phyloP scores from a whole-genome alignment of 768 basidiomycete genomes.

The Trametes cingulata region DNA sequence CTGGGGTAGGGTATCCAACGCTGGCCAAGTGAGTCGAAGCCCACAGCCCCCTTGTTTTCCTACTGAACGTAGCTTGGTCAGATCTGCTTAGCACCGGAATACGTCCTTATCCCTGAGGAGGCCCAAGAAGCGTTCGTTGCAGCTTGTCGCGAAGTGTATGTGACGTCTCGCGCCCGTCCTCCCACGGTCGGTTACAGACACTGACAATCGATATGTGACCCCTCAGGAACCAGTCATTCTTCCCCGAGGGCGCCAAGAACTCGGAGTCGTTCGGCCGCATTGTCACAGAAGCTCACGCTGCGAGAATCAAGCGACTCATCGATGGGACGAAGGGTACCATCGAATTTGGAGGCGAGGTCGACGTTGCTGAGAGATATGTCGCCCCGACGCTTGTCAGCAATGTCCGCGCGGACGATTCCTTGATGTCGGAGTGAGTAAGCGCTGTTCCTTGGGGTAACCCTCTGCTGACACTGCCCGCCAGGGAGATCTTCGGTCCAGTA shows the following conservation, averaged over 20 bases:
- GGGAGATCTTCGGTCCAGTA: constrained; percentile 82
- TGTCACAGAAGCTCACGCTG: constrained; percentile 50
- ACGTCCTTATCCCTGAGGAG: constrained; percentile 43
- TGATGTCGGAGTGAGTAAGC: constrained; percentile 68
- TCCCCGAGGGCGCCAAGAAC: constrained; percentile 42
- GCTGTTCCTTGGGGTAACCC: neutral
- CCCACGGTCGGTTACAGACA: neutral
- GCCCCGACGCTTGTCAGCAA: constrained; percentile 69
- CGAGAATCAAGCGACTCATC: constrained; percentile 56
- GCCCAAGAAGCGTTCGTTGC: constrained; percentile 37
- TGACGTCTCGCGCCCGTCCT: neutral
- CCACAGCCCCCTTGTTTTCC: neutral
- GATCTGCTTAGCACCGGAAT: constrained; percentile 65
- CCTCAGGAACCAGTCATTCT: constrained; percentile 44
- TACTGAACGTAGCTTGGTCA: constrained; percentile 32
- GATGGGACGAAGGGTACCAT: constrained; percentile 63
- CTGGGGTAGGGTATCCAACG: constrained; percentile 75
- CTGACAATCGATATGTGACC: no score
- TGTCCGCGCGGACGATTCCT: constrained; percentile 58
- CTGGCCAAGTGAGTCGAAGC: constrained; percentile 44
- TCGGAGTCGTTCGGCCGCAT: constrained; percentile 48
- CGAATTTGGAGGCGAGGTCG: constrained; percentile 61
- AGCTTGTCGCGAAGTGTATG: constrained; percentile 45
- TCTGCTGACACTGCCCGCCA: constrained; percentile 25
- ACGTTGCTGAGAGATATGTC: constrained; percentile 56